phyloP scores from a whole-genome alignment of 2,329 filamentous ascomycete species.

The Stagonosporopsis cucurbitacearum region DNA sequence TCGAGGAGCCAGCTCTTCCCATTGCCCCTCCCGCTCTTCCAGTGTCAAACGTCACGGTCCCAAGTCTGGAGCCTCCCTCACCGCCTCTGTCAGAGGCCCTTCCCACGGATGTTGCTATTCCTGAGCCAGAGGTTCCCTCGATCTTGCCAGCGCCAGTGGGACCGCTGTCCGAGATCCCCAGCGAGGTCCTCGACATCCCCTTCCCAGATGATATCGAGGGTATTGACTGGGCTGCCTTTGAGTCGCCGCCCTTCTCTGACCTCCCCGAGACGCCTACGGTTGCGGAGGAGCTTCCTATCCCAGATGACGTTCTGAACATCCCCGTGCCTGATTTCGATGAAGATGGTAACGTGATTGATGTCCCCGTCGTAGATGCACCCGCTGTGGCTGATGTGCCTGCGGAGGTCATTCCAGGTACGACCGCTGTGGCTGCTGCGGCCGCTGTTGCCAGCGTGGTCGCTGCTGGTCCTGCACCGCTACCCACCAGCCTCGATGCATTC shows the following conservation, averaged over 20 bases:
- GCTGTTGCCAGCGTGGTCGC: not conserved
- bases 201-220: constrained; percentile 8
- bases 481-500: constrained; percentile 6
- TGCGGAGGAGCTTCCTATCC: constrained; percentile 1
- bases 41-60: not conserved
- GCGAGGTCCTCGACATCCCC: constrained; percentile 4
- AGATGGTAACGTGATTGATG: constrained; percentile 1
- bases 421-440: not conserved
- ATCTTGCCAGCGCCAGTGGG: not conserved
- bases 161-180: not conserved
- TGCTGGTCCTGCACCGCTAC: not conserved
- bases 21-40: not conserved
- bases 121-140: not conserved
- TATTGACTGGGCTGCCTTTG: constrained; percentile 10
- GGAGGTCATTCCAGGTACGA: not conserved
- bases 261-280: not conserved
- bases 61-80: not conserved
- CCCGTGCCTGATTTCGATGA: constrained; percentile 13
- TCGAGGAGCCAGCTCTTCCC: not conserved
- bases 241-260: constrained; percentile 3
- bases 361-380: not conserved
- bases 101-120: not conserved
- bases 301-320: constrained; percentile 8
- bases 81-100: not conserved
- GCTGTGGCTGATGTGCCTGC: not conserved